phyloP scores from a whole-genome alignment of 1,284 basidiomycete species.

The Sporisorium reilianum region DNA sequence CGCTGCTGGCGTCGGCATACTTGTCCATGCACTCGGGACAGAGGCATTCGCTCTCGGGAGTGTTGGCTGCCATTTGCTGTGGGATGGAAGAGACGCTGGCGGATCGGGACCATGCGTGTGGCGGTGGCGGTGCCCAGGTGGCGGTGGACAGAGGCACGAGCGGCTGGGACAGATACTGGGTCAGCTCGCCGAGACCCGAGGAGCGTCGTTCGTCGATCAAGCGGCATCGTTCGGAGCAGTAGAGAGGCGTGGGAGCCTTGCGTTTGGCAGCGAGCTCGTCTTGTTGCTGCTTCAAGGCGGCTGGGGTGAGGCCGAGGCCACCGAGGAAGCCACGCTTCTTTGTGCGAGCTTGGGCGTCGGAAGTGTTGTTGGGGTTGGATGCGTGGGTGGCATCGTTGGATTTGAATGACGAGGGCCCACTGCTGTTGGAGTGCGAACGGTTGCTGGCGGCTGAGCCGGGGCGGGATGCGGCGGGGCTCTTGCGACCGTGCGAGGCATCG shows the following conservation, averaged over 20 bases:
- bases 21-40: conserved; percentile 61
- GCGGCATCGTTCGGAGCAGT: conserved; percentile 63
- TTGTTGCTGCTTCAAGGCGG: conserved; percentile 50
- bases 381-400: conserved; percentile 34
- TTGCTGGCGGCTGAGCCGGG: conserved; percentile 48
- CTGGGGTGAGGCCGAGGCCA: conserved; percentile 52
- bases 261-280: conserved; percentile 45
- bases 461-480: conserved; percentile 43
- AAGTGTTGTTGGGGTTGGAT: conserved; percentile 9
- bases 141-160: conserved; percentile 23
- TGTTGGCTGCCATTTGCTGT: conserved; percentile 21
- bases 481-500: conserved; percentile 17
- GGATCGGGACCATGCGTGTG: conserved; percentile 19
- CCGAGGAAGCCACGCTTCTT: conserved; percentile 55
- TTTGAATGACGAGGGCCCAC: conserved; percentile 46
- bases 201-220: conserved; percentile 58
- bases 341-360: conserved; percentile 19
- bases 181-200: conserved; percentile 52
- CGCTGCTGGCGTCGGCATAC: conserved; percentile 46
- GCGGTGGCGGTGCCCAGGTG: conserved; percentile 24
- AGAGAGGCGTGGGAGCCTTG: conserved; percentile 53
- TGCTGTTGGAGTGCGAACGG: conserved; percentile 45
- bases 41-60: conserved; percentile 59
- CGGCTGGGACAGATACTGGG: conserved; percentile 54
- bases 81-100: conserved; percentile 42